A percentile compares a stretch with the other conserved stretches of the same genome.
These are phyloP conservation scores for Fusarium proliferatum DNA, from an alignment of 2,329 filamentous ascomycete genomes.

Conservation along the genomic window DNA sequence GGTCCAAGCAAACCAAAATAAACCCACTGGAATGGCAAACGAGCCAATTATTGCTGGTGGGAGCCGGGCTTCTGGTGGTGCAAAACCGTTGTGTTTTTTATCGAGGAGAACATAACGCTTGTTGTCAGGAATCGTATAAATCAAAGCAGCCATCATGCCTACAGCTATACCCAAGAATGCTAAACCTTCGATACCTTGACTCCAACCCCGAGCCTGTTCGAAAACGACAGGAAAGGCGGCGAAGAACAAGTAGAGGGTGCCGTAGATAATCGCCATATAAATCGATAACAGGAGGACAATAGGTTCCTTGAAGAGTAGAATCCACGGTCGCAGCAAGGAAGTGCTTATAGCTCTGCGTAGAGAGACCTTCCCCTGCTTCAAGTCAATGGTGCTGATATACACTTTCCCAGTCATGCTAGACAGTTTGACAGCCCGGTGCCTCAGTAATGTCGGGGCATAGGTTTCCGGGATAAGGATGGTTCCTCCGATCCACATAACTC, in stretches of 20 bases:
- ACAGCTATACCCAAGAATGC: neutral
- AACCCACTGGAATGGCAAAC: neutral
- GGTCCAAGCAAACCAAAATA: neutral
- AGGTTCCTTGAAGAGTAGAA: neutral
- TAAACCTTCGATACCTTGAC: neutral
- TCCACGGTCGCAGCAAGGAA: neutral
- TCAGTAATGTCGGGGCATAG: neutral
- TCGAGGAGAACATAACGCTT: neutral
- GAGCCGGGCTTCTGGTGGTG: neutral
- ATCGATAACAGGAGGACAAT: neutral
- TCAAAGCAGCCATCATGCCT: neutral
- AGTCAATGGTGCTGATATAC: rapidly evolving
- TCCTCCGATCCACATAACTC: neutral
- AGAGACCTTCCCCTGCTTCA: neutral
- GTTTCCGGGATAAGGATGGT: neutral
- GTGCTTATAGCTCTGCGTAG: neutral
- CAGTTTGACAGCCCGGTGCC: neutral
- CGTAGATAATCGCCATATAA: neutral
- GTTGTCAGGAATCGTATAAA: neutral
- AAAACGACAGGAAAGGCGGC: neutral
- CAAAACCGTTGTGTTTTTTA: neutral
- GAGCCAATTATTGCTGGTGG: neutral
- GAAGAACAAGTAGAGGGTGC: neutral
- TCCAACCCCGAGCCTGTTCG: neutral
- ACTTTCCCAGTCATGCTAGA: neutral